Percentiles rank a stretch among this genome's conserved stretches.
These are phyloP conservation scores for Penicillium roqueforti DNA, from an alignment of 495 filamentous ascomycete genomes.

Conservation along the genomic window DNA sequence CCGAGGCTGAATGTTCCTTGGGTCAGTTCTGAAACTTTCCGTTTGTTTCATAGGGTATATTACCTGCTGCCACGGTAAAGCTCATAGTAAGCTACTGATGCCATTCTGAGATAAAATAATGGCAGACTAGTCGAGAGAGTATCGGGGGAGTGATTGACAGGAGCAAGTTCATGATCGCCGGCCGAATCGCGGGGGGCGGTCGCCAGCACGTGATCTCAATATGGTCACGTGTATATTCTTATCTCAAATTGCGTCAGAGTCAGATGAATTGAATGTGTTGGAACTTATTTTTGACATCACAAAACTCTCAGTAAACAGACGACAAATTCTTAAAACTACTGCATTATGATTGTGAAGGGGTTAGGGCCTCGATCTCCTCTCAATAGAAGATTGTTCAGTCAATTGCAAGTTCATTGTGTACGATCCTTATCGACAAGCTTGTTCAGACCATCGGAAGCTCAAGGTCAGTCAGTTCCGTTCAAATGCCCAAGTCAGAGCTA, in stretches of 20 bases:
- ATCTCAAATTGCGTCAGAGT: conserved; percentile 1
- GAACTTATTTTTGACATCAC: neutral
- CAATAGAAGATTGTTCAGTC: neutral
- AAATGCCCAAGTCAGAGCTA: neutral
- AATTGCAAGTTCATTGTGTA: neutral
- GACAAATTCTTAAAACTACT: neutral
- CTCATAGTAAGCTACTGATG: conserved; percentile 68
- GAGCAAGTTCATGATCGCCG: conserved; percentile 5
- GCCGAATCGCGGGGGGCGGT: conserved; percentile 8
- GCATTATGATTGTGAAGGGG: neutral
- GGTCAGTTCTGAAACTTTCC: neutral
- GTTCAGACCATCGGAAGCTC: neutral
- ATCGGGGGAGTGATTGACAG: conserved; percentile 18
- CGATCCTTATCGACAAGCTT: conserved; percentile 7
- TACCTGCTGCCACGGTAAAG: conserved; percentile 97
- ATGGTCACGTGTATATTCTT: neutral
- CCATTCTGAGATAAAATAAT: conserved; percentile 4
- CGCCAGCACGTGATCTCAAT: neutral
- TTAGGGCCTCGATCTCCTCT: neutral
- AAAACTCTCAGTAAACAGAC: neutral
- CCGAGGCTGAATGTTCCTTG: conserved; percentile 64
- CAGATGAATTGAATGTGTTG: neutral
- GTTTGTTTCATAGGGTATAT: neutral
- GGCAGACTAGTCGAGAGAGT: conserved; percentile 3
- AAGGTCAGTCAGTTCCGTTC: conserved; percentile 6